Base-by-base conservation (phyloP, 257 asterid species). In the Solanum appendiculatum region DNA sequence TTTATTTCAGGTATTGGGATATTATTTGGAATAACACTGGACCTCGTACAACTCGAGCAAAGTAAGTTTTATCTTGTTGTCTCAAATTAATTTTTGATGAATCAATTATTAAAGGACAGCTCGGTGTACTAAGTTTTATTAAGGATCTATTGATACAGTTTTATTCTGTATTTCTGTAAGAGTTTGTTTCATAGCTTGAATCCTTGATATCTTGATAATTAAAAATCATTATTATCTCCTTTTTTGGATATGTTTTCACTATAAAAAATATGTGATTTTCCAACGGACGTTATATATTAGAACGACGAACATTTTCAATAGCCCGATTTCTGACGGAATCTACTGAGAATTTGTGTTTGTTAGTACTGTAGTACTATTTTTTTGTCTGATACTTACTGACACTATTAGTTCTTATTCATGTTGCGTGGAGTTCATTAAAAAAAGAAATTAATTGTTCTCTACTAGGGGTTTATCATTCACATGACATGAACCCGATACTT, bases 1-100 rank as follows among this genome's bases (percentile, higher is more conserved):
- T 7, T 46, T 56, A 64, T 85, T 46, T 74, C 85, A 93, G 95
- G 89, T 92, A 92, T 80, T 93, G 96, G 96, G 91, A 91, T 89
- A 56, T 93, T 7, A 36, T 75, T 15, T 92, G 95, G 94, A 89
- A 90, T 88, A 86, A 86, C 46, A 90, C 90, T 9, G 91, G 89
- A 15, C 86, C 11, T 27, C 16, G 5, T 0, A 84, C 25, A 33
- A 72, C 2, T 56, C 80, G 88, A 90, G 91, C 88, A 69, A 87
- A 66, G 95, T 93, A 77, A 84, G 86, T n/a, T 9, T 86, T 44
- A 9, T 4, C 18, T 23, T 74, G 8, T 36, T 3, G 10, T 58
- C 70, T 37, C 6, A 37, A 14, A 51, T 82, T 82, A 9, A 25
- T 14, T 15, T n/a, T 27, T 5, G 63, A 23, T 7, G 36, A 81